phyloP scores from a whole-genome alignment of 2,329 filamentous ascomycete genomes.

The Aspergillus pseudoviridinutans region DNA sequence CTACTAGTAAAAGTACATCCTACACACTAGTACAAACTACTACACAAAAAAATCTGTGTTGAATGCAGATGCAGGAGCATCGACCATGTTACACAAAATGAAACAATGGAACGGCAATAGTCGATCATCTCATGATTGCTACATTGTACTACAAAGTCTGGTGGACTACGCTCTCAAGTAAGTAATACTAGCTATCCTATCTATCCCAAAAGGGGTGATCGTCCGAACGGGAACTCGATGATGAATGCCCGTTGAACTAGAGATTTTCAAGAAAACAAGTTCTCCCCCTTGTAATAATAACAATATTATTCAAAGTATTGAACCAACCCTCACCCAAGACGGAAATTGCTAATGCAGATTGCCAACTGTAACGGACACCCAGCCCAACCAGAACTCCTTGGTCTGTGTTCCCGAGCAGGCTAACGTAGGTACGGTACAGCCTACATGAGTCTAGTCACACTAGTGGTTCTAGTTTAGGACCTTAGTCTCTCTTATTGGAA shows the following conservation, averaged over 20 bases:
- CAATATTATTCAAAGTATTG: not conserved
- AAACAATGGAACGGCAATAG: not conserved
- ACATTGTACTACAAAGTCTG: not conserved
- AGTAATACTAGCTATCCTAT: not conserved
- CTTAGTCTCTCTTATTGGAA: not conserved
- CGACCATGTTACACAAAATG: not conserved
- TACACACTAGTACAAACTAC: not conserved
- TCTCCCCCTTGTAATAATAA: not conserved
- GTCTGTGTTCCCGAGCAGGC: not conserved
- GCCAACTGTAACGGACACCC: not conserved
- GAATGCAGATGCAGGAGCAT: not conserved
- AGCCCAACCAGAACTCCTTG: not conserved
- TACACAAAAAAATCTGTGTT: not conserved
- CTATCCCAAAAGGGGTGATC: not conserved
- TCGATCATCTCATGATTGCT: not conserved
- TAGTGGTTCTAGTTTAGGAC: not conserved
- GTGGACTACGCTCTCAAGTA: too few relatives aligned
- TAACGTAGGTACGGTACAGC: not conserved
- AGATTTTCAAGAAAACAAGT: not conserved
- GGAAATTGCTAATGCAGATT: not conserved
- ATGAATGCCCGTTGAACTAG: not conserved
- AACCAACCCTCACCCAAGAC: not conserved
- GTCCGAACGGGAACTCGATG: not conserved
- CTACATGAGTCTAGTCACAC: not conserved
- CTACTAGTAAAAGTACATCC: not conserved